These are phyloP conservation scores for Chenopodium suecicum DNA, from an alignment of 148 eudicot species.

Conservation along the genomic window DNA sequence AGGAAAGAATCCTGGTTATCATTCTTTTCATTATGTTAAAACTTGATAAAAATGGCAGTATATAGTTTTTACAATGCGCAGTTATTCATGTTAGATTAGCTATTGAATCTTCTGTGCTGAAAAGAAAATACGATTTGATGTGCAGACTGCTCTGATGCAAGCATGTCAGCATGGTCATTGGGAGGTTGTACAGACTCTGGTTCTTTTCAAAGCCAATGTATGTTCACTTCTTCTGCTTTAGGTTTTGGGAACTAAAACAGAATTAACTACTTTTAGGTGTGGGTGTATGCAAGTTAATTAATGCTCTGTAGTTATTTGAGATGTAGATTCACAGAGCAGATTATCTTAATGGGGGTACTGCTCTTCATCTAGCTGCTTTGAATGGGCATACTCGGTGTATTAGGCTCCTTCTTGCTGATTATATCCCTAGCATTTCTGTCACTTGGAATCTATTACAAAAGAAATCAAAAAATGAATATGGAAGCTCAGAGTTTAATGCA, in stretches of 20 bases:
- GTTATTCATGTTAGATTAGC: not conserved
- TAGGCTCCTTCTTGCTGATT: constrained; percentile 83
- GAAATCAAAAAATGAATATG: constrained; percentile 44
- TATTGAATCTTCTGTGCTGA: not conserved
- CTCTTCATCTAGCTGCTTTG: constrained; percentile 91
- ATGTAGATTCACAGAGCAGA: constrained; percentile 83
- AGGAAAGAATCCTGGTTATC: not conserved
- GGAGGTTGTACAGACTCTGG: constrained; percentile 90
- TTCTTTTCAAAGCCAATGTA: constrained; percentile 89
- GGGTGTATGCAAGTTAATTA: not conserved
- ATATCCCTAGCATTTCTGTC: constrained; percentile 74
- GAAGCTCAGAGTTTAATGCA: constrained; percentile 50
- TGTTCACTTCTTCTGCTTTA: constrained; percentile 18
- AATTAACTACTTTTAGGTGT: not conserved
- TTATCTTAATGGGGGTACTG: constrained; percentile 91
- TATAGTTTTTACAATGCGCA: constrained; percentile 10
- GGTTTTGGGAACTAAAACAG: not conserved
- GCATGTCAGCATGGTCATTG: constrained; percentile 97
- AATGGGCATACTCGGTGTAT: constrained; percentile 90
- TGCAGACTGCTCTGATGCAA: constrained; percentile 98
- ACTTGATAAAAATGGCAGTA: not conserved
- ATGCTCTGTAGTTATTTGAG: constrained; percentile 13
- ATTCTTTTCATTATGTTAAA: not conserved
- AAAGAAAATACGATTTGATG: constrained; percentile 4
- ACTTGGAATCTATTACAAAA: constrained; percentile 50